Base-by-base conservation (phyloP, 768 basidiomycete genomes). In the Suillus subaureus region DNA sequence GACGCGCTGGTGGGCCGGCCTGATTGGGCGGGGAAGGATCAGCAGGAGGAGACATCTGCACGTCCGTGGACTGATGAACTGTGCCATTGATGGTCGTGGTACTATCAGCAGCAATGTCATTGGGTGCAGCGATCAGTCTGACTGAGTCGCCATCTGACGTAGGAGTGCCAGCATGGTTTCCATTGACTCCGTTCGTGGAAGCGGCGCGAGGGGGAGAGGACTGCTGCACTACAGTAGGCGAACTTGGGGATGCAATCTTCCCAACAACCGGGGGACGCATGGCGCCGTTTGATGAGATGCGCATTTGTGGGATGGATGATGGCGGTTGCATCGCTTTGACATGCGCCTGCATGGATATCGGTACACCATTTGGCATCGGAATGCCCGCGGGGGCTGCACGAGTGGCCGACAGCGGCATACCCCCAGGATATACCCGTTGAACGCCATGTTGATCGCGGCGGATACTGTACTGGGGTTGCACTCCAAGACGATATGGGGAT, bases 301-400 rank as follows among this genome's bases (percentile, higher is more conserved):
- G 84, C 79, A 88, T 82, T 51, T 87, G 88, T 2, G 87, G 84
- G 2, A 84, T 75, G 0, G 78, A 74, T 23, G 77, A 75, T 16
- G 88, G 84, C 0, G 86, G 76, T 6, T 78, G 86, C 79, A 90
- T 83, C 72, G 86, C 84, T 79, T 89, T 89, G 71, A 87, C 75
- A 61, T 86, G 86, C 15, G 87, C 82, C 56, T 84, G 83, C 70
- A 88, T 80, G 1, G 89, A 80, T n/a, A 90, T 81, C 0, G 88
- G 83, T 0, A 85, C 81, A 7, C 83, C 87, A 65, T 80, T 82
- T 13, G 78, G 71, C 37, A 78, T 69, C 4, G 78, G 65, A 3
- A 70, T 64, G 3, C 69, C 69, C 8, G 69, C 13, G 26, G 62
- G 60, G 45, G 74, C 66, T 39, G 70, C 70, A 18, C 71, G 74